Evolutionary conservation across 768 basidiomycete genomes (phyloP), one percentile per base, ranked within the genome.

Genomic region (Russula ochroleuca): DNA sequence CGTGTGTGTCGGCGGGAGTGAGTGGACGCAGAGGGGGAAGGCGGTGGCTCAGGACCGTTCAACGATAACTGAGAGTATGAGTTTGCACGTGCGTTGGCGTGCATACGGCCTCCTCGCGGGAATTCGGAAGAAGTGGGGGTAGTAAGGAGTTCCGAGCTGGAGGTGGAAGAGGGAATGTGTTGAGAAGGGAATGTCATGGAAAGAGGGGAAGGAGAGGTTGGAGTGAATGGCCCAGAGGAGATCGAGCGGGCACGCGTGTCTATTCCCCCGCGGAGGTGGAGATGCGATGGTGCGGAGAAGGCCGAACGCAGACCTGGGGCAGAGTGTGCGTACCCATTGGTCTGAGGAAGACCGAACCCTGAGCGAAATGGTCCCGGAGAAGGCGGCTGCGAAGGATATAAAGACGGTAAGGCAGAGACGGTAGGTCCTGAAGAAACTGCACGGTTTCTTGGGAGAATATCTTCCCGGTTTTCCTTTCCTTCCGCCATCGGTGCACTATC

Each of bases 1-100:
- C 92, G 82, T 4, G 83, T 75, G 73, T 94, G 92, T 49, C 79
- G 69, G 50, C 79, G 72, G 10, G 70, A 50, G 48, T 78, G 72
- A 43, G 64, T 72, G 60, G 67, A 70, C 58, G 71, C 61, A 60
- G 78, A 35, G 58, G 74, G 55, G 0, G 72, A 67, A 9, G 63
- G 33, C 17, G 48, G 48, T 45, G 63, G 56, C 33, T 68, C 67
- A 33, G 54, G 23, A 50, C 40, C 47, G 23, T 54, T 61, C 49
- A 31, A 38, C 0, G 66, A 43, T 5, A 56, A 40, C 43, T 59
- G 69, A 47, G 63, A 69, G 43, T 66, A 62, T 6, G 67, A 68
- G n/a, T 11, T 56, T 40, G 49, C 47, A 33, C 59, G 67, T 13
- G 8, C 35, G 45, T 67, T 62, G 17, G 48, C n/a, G 41, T 50